Percentiles rank a stretch among this genome's conserved stretches.
phyloP scores from a whole-genome alignment of 2,329 filamentous ascomycete species.

The Chaetothyriales sp. region DNA sequence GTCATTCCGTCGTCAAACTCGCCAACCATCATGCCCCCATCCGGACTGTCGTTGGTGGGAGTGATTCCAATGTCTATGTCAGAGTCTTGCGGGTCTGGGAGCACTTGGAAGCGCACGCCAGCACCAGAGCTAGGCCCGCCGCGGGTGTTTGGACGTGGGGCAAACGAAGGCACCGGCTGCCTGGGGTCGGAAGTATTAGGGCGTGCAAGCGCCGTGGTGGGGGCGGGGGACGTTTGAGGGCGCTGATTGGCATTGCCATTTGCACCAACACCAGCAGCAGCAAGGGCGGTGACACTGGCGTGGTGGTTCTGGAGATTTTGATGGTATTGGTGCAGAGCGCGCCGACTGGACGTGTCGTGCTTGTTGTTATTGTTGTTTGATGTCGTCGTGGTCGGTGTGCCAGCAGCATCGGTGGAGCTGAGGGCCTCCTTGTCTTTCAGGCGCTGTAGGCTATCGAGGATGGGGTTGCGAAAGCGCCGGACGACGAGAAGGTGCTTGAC shows the following conservation, averaged over 20 bases:
- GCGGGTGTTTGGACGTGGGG: conserved; percentile 2
- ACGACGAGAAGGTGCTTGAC: conserved; percentile 30
- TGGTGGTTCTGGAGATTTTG: neutral
- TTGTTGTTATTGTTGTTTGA: conserved; percentile 7
- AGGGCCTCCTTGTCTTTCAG: conserved; percentile 15
- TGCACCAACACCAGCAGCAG: conserved; percentile 3
- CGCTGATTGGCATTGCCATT: conserved; percentile 2
- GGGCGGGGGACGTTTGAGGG: neutral
- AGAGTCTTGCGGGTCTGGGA: conserved; percentile 7
- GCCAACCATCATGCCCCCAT: conserved; percentile 2
- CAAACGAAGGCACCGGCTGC: neutral
- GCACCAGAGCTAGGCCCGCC: neutral
- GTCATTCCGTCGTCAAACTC: conserved; percentile 14
- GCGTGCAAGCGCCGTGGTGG: neutral
- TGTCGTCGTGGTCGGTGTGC: neutral
- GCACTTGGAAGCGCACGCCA: conserved; percentile 13
- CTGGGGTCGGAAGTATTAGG: neutral
- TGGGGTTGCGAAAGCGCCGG: conserved; percentile 30
- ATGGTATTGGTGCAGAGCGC: conserved; percentile 5
- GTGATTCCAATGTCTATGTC: conserved; percentile 18
- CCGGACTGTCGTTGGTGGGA: conserved; percentile 12
- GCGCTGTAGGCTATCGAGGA: conserved; percentile 28
- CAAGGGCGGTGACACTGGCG: neutral
- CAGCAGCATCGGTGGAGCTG: conserved; percentile 4
- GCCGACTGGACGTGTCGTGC: conserved; percentile 13